Evolutionary conservation across 2,329 filamentous ascomycete genomes (phyloP), one percentile per base, ranked within the genome.

Genomic region (Aureobasidium mangrovei): DNA sequence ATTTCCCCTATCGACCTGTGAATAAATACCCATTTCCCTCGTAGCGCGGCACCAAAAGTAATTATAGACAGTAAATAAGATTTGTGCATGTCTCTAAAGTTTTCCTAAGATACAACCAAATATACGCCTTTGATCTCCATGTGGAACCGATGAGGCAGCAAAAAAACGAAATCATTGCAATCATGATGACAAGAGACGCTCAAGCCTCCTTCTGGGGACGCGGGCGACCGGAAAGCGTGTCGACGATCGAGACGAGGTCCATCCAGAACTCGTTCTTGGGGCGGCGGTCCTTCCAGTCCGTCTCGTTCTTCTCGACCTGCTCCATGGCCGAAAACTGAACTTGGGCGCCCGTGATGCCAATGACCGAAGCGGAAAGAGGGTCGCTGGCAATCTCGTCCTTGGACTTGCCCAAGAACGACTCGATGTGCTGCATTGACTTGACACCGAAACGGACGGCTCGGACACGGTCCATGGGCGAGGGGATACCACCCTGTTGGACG

Each of bases 401-500:
- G 35, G 78, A 76, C 62, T 82, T 81, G 48, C 81, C 82, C 5
- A 83, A 83, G 64, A 84, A 95, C 26, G 72, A 70, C 72, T 98
- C 93, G 3, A 98, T 76, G 67, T 95, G 90, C 74, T 95, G 84
- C 67, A 97, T 86, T 68, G 89, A 95, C 73, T 91, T 91, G 71
- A 97, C 93, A 7, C 91, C 89, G 65, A 98, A 84, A 48, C 93
- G 81, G 27, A 95, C 86, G 2, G 93, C 91, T 44, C 93, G 84
- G 64, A 91, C 91, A 54, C 93, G 86, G 72, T 98, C 93, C 91
- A 98, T 97, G 5, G 93, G 84, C 2, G 88, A 94, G 0, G 93
- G 93, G 41, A 88, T 88, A 56, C 89, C 90, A 62, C 91, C 91
- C 73, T 96, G 91, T 71, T 96, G 91, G 60, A 95, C 91, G 72